Base-by-base conservation (phyloP, 495 filamentous ascomycete species). In the Chaetomidium leptoderma region DNA sequence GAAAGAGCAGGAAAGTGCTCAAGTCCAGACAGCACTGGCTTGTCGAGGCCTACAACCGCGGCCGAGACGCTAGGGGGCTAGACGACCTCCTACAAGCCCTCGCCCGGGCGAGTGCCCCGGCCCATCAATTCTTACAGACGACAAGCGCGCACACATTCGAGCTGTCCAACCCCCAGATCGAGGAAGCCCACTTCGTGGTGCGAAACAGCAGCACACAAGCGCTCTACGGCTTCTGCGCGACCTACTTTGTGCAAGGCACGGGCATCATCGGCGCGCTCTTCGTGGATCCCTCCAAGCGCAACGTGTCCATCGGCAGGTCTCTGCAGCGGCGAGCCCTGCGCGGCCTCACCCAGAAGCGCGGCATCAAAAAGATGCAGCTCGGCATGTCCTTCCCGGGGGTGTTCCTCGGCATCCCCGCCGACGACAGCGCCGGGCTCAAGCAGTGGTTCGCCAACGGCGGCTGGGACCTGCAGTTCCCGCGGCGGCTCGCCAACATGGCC, bases 1-100 rank as follows among this genome's bases (percentile, higher is more conserved):
- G 85, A 47, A 89, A 92, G 67, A 92, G 84, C 70, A 83, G 89
- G 64, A 92, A 92, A 65, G 77, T 88, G 0, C 79, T 87, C 30
- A 91, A 90, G 62, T 88, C 88, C 10, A 78, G 86, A 56, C 88
- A 96, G 64, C 87, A 91, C 60, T 96, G 90, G 90, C 83, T 96
- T 6, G 91, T 93, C 13, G 91, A 96, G 65, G 81, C 75, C 30
- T 96, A 87, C 78, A 86, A 92, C 60, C 82, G 85, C 55, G 83
- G 90, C 47, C 78, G 90, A 44, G 91, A 96, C 68, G 72, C 80
- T 10, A 70, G 81, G 46, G 87, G 84, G 19, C 76, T 96, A 16
- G 80, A 87, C 65, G 82, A 78, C 37, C 75, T 95, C 7, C 72
- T 95, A 11, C 80, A 81, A 49, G 74, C 81, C 1, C 72, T 90